Base-by-base conservation (phyloP, 1,284 basidiomycete species). In the Pterulicium gracile region DNA sequence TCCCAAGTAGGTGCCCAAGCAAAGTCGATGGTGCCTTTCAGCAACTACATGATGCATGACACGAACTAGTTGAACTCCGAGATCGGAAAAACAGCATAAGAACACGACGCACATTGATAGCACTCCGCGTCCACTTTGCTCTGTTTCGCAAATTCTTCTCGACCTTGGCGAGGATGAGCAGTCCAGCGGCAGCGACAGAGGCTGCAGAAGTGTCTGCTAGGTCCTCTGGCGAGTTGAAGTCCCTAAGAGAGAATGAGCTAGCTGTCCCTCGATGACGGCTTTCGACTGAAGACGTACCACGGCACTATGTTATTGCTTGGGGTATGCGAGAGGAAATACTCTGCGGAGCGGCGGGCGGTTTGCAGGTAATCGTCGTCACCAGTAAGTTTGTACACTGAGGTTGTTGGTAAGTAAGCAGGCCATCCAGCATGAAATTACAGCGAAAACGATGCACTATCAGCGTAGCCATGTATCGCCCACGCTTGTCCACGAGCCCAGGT, bases 401-500 rank as follows among this genome's bases (percentile, higher is more conserved):
- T 2, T 14, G 24, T 12, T 7, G 15, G 18, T 41, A 7, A 41
- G 19, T 41, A 17, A n/a, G n/a, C n/a, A n/a, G n/a, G n/a, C n/a
- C n/a, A n/a, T 42, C 24, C 40, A 35, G 10, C 27, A 32, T n/a
- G 7, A 20, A 7, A 15, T 12, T 4, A 18, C 17, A 35, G 15
- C 14, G 3, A 20, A 24, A 20, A 15, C 12, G 12, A 55, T 68
- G 42, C 44, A 71, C 70, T 70, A 45, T 67, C 67, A 0, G 69
- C 64, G 49, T 70, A 73, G 3, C 70, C 71, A 51, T 69, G 68
- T n/a, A 73, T 61, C 3, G 65, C 72, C 72, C 70, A 73, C 2
- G 68, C 62, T 52, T 73, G 69, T 1, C 71, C 71, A 4, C 72
- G 63, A 24, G 66, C 66, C 72, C 72, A 74, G 1, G 72, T 73